phyloP scores from a whole-genome alignment of 306 rosid species.

The Prunus campanulata region DNA sequence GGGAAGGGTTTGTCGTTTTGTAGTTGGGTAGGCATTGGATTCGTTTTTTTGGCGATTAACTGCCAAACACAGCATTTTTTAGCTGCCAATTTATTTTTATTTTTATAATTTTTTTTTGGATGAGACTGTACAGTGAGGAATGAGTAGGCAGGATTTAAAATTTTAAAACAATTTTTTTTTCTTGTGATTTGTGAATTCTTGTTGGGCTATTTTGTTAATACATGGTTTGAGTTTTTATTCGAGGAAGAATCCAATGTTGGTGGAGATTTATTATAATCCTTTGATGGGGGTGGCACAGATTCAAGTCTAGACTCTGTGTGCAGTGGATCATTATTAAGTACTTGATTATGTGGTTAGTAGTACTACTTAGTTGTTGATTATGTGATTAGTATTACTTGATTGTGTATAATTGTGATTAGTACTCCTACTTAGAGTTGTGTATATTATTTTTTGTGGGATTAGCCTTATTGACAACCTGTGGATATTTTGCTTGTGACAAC shows the following conservation, averaged over 20 bases:
- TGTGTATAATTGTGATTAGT: too few species aligned
- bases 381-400: too few species aligned
- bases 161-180: background rate
- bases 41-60: background rate
- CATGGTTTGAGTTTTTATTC: background rate
- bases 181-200: background rate
- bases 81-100: constrained; percentile 5
- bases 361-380: too few species aligned
- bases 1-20: constrained; percentile 26
- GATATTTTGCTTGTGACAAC: too few species aligned
- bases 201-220: background rate
- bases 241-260: constrained; percentile 16
- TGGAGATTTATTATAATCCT: background rate
- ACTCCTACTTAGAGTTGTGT: too few species aligned
- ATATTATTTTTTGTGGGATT: too few species aligned
- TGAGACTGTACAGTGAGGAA: constrained; percentile 28
- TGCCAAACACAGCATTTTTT: constrained; percentile 26
- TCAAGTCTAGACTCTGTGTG: background rate
- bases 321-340: background rate
- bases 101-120: background rate
- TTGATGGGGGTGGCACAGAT: background rate
- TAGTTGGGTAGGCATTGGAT: constrained; percentile 6
- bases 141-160: constrained; percentile 5
- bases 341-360: too few species aligned
- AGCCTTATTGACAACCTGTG: too few species aligned